Base-by-base conservation (phyloP, 441 rosid species). In the Breynia disticha region DNA sequence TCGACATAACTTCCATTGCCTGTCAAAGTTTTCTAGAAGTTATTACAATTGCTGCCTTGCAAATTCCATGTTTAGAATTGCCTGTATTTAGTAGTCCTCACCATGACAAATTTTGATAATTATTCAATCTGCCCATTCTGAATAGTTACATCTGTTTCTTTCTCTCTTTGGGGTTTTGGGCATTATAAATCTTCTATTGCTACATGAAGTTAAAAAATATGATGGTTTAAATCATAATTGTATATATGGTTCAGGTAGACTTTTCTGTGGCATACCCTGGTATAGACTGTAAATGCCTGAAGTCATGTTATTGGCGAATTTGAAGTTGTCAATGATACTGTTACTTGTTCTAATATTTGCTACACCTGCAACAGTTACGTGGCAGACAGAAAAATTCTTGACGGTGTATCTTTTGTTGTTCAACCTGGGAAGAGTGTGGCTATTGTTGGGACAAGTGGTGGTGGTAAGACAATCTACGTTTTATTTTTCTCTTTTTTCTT, bases 401-500 rank as follows among this genome's bases (percentile, higher is more conserved):
- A 93, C 67, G 96, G 97, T 58, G 65, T 93, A 53, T 80, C 97
- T 54, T 93, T 93, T 75, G 65, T 64, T 37, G 87, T 88, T 53
- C 88, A 93, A 8, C 83, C 97, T 55, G 98, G 96, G 62, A 89
- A 86, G 73, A 89, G 97, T 67, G 87, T 89, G 48, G 98, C 98
- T 19, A 80, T 93, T 68, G 97, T 89, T 66, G 97, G 98, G 60
- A 79, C 90, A 16, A 93, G 98, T 62, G 96, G 97, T 53, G 84
- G 97, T 46, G 97, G 97, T 87, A 80, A 74, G 82, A 38, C 45
- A 46, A 7, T 56, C 19, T 63, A 53, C 13, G 50, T 48, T 43
- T 12, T 22, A 4, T 19, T 11, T 19, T 16, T 47, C 13, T 48
- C 21, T 1, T 35, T 51, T 60, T 11, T 41, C 35, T 28, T 28